Base-by-base conservation (phyloP, 352 stramenopile species). In the Globisporangium cylindrosporum region DNA sequence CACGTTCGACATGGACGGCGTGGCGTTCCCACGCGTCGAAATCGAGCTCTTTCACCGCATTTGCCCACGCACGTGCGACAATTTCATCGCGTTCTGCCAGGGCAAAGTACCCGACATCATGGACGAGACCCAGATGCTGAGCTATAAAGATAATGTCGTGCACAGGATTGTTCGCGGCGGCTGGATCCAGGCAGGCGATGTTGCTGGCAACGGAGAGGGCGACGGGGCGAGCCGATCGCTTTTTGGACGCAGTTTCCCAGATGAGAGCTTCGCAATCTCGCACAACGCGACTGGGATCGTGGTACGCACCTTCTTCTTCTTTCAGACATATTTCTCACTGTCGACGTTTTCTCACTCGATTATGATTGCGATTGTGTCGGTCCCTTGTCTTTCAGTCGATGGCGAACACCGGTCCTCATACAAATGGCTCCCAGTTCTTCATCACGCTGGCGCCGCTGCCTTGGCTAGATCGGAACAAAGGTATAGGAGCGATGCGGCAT, bases 341-440 rank as follows among this genome's bases (percentile, higher is more conserved):
- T 6, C 4, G 48, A 22, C 2, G 49, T 29, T 65, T 8, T 10
- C 62, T 66, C 8, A 56, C 53, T 34, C 25, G 18, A 71, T 59
- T 49, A 41, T 55, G 15, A 32, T 32, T 32, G 27, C 27, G 27
- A 32, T 18, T 61, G 56, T 41, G 2, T n/a, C 34, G 32, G 56
- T 12, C 6, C 9, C 4, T n/a, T 54, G 27, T 15, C 3, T 29
- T 20, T 12, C 59, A 90, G 67, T 98, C 95, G 38, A 99, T 99
- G 97, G 97, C 97, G 34, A 99, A 99, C 73, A 84, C 73, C 64
- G 72, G 97, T 0, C 90, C 85, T 22, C 90, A 98, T 71, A 99
- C 98, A 6, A 99, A 99, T 9, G 43, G 97, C 14, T 98, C 88
- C 22, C 98, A 99, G 78, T 99, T 99, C 76, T 99, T 99, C 82